A percentile compares a stretch with the other conserved stretches of the same genome.
These are phyloP conservation scores for Begonia peltatifolia DNA, from an alignment of 306 rosid species.

Conservation along the genomic window DNA sequence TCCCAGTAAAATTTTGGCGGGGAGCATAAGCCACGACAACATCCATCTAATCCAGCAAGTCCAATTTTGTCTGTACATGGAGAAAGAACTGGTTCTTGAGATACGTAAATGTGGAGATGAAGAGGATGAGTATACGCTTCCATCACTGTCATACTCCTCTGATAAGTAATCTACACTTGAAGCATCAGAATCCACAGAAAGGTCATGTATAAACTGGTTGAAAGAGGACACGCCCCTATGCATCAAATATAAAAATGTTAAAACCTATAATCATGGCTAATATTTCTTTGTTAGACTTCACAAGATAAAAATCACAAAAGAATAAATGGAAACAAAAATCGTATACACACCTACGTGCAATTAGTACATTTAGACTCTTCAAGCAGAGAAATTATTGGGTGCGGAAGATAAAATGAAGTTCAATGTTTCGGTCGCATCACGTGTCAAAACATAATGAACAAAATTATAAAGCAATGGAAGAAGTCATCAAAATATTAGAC, in stretches of 20 bases:
- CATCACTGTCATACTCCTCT: constrained; percentile 51
- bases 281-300: no score
- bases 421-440: no score
- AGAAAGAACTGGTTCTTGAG: constrained; percentile 27
- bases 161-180: constrained; percentile 52
- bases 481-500: no score
- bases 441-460: no score
- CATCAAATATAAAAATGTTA: constrained; percentile 11
- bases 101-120: constrained; percentile 51
- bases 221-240: constrained; percentile 84
- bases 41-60: constrained; percentile 36
- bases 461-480: no score
- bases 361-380: no score
- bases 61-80: constrained; percentile 21
- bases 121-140: constrained; percentile 34
- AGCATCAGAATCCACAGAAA: constrained; percentile 74
- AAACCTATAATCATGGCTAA: no score
- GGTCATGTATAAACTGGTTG: constrained; percentile 72
- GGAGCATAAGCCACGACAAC: constrained; percentile 44
- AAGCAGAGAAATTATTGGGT: no score
- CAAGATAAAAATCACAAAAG: no score
- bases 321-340: no score
- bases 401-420: no score
- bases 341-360: no score
- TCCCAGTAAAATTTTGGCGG: constrained; percentile 37